Conservation (phyloP, 2,329 filamentous ascomycete species). For the Paraphoma sp. region DNA sequence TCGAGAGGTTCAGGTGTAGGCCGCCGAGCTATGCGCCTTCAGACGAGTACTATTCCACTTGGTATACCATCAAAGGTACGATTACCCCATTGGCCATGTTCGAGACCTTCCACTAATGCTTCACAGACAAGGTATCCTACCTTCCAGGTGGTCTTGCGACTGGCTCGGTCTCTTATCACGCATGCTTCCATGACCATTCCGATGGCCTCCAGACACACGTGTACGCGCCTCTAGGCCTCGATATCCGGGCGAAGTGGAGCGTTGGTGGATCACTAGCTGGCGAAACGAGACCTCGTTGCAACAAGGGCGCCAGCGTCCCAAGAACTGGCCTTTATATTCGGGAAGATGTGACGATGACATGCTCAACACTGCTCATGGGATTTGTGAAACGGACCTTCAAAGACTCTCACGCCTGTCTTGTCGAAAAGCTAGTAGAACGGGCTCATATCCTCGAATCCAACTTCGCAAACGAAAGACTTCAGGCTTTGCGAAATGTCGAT, state of each 20-base stretch:
- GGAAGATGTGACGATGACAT: constrained; percentile 86
- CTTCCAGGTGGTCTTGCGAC: constrained; percentile 70
- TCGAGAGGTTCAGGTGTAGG: constrained; percentile 71
- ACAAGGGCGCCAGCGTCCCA: constrained; percentile 72
- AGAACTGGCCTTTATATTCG: constrained; percentile 75
- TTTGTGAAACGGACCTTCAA: constrained; percentile 87
- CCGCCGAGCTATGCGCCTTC: constrained; percentile 70
- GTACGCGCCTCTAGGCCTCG: constrained; percentile 81
- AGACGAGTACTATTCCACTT: constrained; percentile 75
- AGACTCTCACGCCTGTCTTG: constrained; percentile 74
- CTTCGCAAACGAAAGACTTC: constrained; percentile 41
- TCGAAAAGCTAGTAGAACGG: constrained; percentile 58
- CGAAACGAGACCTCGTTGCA: constrained; percentile 69
- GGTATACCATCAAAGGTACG: constrained; percentile 66
- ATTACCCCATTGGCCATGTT: neutral
- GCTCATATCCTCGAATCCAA: constrained; percentile 45
- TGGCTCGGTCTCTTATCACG: constrained; percentile 77
- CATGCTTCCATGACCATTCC: constrained; percentile 77
- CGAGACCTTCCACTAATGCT: constrained; percentile 8
- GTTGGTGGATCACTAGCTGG: constrained; percentile 75
- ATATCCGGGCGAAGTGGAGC: constrained; percentile 80
- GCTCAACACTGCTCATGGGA: constrained; percentile 74
- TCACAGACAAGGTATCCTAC: constrained; percentile 73
- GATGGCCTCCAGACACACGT: constrained; percentile 81
- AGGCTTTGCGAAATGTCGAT: constrained; percentile 36